Evolutionary conservation across 2,329 filamentous ascomycete species (phyloP).

Genomic region (Colletotrichum phormii): DNA sequence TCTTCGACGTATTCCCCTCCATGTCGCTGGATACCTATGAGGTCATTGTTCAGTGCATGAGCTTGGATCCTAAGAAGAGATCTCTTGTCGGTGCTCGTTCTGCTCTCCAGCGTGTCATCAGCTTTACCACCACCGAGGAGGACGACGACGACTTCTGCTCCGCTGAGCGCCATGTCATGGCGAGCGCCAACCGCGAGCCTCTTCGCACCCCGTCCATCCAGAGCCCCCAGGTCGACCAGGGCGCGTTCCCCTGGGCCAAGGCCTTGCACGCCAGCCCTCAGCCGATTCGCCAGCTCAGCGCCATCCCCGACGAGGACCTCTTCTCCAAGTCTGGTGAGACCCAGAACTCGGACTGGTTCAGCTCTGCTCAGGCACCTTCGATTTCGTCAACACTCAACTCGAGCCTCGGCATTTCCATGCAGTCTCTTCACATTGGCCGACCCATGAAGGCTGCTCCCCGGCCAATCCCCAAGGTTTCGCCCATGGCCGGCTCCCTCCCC

Average conservation of each 20-base stretch:
- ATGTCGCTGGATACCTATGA: slow-evolving; percentile 99
- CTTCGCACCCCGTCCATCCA: slow-evolving; percentile 95
- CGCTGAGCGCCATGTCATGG: slow-evolving; percentile 79
- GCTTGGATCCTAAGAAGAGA: slow-evolving; percentile 89
- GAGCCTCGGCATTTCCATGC: slow-evolving; percentile 82
- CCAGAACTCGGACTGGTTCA: slow-evolving; percentile 76
- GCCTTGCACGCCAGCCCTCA: slow-evolving; percentile 83
- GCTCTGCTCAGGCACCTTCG: slow-evolving; percentile 80
- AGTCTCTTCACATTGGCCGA: slow-evolving; percentile 72
- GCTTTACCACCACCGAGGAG: slow-evolving; percentile 95
- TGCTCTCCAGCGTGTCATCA: slow-evolving; percentile 82
- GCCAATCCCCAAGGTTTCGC: slow-evolving; percentile 65
- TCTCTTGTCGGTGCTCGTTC: slow-evolving; percentile 83
- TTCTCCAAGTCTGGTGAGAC: slow-evolving; percentile 82
- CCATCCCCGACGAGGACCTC: slow-evolving; percentile 86
- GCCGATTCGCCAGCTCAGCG: slow-evolving; percentile 84
- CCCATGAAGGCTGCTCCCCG: slow-evolving; percentile 55
- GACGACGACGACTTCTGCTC: slow-evolving; percentile 93
- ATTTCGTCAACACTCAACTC: slow-evolving; percentile 88
- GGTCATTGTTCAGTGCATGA: slow-evolving; percentile 90
- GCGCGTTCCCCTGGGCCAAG: slow-evolving; percentile 95
- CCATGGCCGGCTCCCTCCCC: slow-evolving; percentile 77
- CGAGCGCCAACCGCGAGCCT: slow-evolving; percentile 92
- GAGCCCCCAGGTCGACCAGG: slow-evolving; percentile 82
- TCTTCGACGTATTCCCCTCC: slow-evolving; percentile 97